Conservation (phyloP, 345 rosid species). For the Clarkia xantiana region DNA sequence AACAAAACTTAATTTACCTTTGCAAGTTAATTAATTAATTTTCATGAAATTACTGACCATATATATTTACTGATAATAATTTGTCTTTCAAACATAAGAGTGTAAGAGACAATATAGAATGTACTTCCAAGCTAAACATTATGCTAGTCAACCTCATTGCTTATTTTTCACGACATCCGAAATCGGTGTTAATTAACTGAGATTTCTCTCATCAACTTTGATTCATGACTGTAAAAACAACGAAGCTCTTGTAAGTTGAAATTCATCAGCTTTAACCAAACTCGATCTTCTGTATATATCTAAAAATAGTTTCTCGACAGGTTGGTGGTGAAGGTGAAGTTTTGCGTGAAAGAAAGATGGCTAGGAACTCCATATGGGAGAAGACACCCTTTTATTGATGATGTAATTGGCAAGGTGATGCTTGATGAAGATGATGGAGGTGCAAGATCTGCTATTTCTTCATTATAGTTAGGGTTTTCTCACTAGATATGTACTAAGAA, state of each 20-base stretch:
- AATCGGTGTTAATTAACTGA: neutral
- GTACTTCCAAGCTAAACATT: neutral
- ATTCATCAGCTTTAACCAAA: too few relatives aligned
- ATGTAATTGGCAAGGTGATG: neutral
- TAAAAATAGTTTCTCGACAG: conserved; percentile 14
- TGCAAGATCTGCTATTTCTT: neutral
- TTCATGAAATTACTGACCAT: neutral
- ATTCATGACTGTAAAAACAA: too few relatives aligned
- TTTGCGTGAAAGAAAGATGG: conserved; percentile 54
- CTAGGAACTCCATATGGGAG: conserved; percentile 55
- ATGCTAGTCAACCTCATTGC: conserved; percentile 1
- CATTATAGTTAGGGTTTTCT: neutral
- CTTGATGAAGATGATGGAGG: neutral
- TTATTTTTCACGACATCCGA: conserved; percentile 13
- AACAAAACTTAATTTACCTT: neutral
- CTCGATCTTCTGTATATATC: too few relatives aligned
- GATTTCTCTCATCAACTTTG: too few relatives aligned
- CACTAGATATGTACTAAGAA: too few relatives aligned
- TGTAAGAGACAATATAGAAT: too few relatives aligned
- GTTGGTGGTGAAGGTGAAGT: conserved; percentile 47
- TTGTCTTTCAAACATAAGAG: too few relatives aligned
- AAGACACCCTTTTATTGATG: conserved; percentile 41
- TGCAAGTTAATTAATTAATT: neutral
- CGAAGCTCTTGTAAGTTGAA: too few relatives aligned
- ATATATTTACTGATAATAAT: too few relatives aligned